Conservation (phyloP, 1,139 yeast species). For the Debaryomyces sp. region DNA sequence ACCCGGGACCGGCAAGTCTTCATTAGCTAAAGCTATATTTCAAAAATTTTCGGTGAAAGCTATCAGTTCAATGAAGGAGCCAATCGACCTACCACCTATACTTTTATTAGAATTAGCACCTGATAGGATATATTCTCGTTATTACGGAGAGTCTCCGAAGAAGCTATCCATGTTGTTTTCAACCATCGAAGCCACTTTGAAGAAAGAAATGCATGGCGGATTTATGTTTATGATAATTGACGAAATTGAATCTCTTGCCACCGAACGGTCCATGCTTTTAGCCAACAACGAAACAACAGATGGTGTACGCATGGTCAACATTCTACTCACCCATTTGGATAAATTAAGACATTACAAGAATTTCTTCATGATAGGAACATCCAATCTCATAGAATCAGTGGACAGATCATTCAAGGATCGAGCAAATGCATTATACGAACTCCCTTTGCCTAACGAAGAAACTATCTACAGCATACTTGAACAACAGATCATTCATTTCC, state of each 20-base stretch:
- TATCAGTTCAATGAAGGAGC: conserved; percentile 10
- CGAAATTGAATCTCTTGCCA: conserved; percentile 43
- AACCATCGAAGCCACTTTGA: conserved; percentile 24
- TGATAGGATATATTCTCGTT: conserved; percentile 38
- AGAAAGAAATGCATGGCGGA: conserved; percentile 6
- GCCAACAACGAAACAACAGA: conserved; percentile 38
- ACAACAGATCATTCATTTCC: neutral
- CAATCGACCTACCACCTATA: conserved; percentile 7
- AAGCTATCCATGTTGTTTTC: conserved; percentile 32
- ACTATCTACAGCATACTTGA: conserved; percentile 16
- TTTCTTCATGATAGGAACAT: conserved; percentile 34
- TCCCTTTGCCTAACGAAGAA: conserved; percentile 24
- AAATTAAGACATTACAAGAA: conserved; percentile 27
- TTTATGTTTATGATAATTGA: conserved; percentile 35
- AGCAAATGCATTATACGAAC: conserved; percentile 29
- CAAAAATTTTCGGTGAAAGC: conserved; percentile 31
- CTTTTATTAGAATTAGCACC: conserved; percentile 36
- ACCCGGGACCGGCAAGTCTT: conserved; percentile 57
- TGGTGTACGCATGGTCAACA: conserved; percentile 40
- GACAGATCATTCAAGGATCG: conserved; percentile 38
- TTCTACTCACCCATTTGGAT: conserved; percentile 38
- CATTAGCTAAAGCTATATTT: conserved; percentile 44
- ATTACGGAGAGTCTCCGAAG: conserved; percentile 44
- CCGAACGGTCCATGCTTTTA: conserved; percentile 30
- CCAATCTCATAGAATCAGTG: conserved; percentile 30